Evolutionary conservation across 345 rosid genomes (phyloP), one percentile per base, ranked within the genome.

Genomic region (Linum tenue): DNA sequence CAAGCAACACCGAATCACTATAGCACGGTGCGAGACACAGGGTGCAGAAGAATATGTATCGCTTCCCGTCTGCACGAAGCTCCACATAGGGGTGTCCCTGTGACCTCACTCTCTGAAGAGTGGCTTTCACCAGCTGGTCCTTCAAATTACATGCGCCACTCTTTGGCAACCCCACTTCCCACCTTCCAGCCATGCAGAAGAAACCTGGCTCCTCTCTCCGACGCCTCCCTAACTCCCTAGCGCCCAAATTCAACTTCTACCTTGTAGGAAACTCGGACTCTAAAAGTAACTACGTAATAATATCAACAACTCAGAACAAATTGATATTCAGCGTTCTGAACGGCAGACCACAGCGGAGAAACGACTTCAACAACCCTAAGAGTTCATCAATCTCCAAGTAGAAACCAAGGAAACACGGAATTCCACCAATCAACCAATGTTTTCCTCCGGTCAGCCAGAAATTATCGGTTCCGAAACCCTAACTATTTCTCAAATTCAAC

Each of bases 11-110:
- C 0, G 86, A 35, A 65, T 88, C 95, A 74, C 89, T 83, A 61
- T 88, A 86, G 68, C 97, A 94, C 0, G 89, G 96, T 10, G 95
- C 79, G 17, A 85, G 96, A 63, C 99, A 88, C 84, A 90, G 59
- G 63, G 87, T 83, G 77, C 97, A 90, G 77, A 90, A 94, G 83
- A 86, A 94, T 11, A 94, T 73, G 56, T 78, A 82, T 36, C 83
- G 72, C 73, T 84, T 90, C 40, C 91, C 87, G 74, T 94, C 91
- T 68, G 86, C 80, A 5, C 92, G 97, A 65, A 88, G 81, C 72
- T 94, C 92, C 41, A 90, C 79, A 62, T 85, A 94, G 0, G 86
- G 74, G 65, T 94, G 95, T 3, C 96, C 97, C 69, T 84, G 89
- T 3, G 75, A 68, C 70, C 92, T 83, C 65, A 87, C 79, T 63